Evolutionary conservation across 108 stramenopile species (phyloP), one percentile per base, ranked within the genome.

Genomic region (Aurantiochytrium sp.): DNA sequence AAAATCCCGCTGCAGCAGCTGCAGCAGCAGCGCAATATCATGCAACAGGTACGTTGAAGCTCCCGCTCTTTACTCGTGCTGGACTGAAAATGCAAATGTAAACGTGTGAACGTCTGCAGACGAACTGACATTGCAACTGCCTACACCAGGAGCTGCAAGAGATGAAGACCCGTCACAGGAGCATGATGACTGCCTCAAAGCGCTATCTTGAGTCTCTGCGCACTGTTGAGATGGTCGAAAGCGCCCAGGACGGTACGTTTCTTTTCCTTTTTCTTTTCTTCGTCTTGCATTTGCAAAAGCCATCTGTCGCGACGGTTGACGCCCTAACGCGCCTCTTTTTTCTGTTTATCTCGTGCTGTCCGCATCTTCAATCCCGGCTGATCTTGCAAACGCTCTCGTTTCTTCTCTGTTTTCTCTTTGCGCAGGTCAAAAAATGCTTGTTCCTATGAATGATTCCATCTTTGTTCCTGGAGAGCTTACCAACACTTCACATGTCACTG

Each of bases 1-100:
- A 83, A 47, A 18, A 12, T 83, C 14, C 45, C 76, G 76, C 76
- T 83, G 49, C 76, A 83, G 76, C 76, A 83, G 76, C 76, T 83
- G 19, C 76, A 83, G 49, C 76, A 83, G 51, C 45, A 83, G 76
- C 45, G 76, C 45, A 53, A 83, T 18, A 4, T 45, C 18, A 83
- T 83, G 76, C 76, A 53, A 18, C 45, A 83, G 76, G 76, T 83
- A 53, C 19, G 76, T 83, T 1, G 2, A 53, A 16, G 14, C 2
- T 16, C 16, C 51, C 16, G 55, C 3, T 14, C 16, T 16, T 57
- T 16, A 2, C 4, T 16, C 55, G 55, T 35, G 35, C 35, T 35
- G 35, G 35, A 35, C 35, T 35, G 1, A 35, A 35, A 35, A 35
- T 35, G 35, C 35, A 35, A 35, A 35, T 35, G 35, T 35, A 35